A percentile compares a stretch with the other conserved stretches of the same genome.
These are phyloP conservation scores for Croton setiger DNA, from an alignment of 441 rosid species.

Conservation along the genomic window DNA sequence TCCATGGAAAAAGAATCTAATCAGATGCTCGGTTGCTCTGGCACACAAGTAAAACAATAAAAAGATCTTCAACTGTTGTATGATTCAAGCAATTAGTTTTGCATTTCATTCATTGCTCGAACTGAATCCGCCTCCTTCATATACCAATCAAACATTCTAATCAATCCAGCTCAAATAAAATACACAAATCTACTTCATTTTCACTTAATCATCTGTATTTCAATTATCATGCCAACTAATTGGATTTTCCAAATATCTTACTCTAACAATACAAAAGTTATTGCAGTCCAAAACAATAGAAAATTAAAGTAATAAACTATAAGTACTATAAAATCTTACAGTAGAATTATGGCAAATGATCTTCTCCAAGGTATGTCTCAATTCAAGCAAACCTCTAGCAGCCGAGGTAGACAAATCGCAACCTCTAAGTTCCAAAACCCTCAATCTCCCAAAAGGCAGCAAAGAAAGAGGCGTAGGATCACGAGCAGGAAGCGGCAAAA, in stretches of 20 bases:
- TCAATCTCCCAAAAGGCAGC: constrained; percentile 72
- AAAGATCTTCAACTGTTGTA: background rate
- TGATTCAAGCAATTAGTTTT: background rate
- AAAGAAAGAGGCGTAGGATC: constrained; percentile 89
- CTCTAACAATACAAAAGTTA: too few relatives aligned
- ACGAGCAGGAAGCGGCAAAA: constrained; percentile 65
- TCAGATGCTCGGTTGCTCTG: background rate
- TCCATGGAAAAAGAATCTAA: background rate
- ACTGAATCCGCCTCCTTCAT: background rate
- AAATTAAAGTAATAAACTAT: background rate
- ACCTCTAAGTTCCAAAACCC: constrained; percentile 78
- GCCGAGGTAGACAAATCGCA: constrained; percentile 95
- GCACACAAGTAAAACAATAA: background rate
- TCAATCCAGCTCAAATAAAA: background rate
- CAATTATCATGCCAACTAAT: background rate
- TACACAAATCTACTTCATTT: background rate
- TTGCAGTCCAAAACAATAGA: background rate
- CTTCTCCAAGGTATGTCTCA: constrained; percentile 85
- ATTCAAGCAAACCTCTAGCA: constrained; percentile 83
- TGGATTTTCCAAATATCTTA: background rate
- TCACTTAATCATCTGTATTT: too few relatives aligned
- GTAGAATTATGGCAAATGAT: constrained; percentile 92
- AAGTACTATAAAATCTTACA: constrained; percentile 34
- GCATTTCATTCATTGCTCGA: background rate
- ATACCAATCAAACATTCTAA: background rate